These are phyloP conservation scores for Hypsizygus marmoreus DNA, from an alignment of 768 basidiomycete genomes.

Conservation along the genomic window DNA sequence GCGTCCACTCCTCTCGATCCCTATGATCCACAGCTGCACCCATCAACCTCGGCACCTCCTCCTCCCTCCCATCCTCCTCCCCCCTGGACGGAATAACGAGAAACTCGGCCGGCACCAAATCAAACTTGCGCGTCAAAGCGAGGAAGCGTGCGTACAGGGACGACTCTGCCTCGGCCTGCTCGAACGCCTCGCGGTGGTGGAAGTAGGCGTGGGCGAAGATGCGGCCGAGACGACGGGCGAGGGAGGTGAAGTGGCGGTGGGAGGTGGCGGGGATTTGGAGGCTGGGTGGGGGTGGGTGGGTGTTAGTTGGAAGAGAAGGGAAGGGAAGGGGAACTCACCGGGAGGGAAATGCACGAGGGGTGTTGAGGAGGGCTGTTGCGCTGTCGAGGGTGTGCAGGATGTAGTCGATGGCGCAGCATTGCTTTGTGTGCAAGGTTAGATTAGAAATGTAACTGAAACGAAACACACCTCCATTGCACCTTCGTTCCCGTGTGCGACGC, in stretches of 20 bases:
- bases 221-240: conserved; percentile 87
- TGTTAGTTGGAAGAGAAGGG: conserved; percentile 2
- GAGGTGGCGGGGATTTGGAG: conserved; percentile 82
- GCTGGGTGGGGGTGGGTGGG: conserved; percentile 41
- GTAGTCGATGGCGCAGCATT: conserved; percentile 98
- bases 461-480: conserved; percentile 77
- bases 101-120: conserved; percentile 81
- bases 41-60: too few relatives aligned
- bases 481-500: conserved; percentile 91
- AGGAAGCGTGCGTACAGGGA: conserved; percentile 90
- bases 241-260: conserved; percentile 84
- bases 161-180: conserved; percentile 88
- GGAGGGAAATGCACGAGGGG: conserved; percentile 89
- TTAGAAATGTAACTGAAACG: background rate
- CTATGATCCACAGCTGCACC: too few relatives aligned
- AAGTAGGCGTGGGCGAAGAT: conserved; percentile 98
- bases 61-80: too few relatives aligned
- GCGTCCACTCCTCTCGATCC: too few relatives aligned
- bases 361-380: conserved; percentile 89
- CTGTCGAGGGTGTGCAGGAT: conserved; percentile 92
- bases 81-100: conserved; percentile 88
- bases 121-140: conserved; percentile 76
- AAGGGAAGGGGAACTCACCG: conserved; percentile 48
- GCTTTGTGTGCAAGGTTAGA: too few relatives aligned
- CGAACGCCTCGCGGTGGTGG: conserved; percentile 90